Evolutionary conservation across 805 yeast genomes (phyloP).

Genomic region (Yarrowia hollandica): DNA sequence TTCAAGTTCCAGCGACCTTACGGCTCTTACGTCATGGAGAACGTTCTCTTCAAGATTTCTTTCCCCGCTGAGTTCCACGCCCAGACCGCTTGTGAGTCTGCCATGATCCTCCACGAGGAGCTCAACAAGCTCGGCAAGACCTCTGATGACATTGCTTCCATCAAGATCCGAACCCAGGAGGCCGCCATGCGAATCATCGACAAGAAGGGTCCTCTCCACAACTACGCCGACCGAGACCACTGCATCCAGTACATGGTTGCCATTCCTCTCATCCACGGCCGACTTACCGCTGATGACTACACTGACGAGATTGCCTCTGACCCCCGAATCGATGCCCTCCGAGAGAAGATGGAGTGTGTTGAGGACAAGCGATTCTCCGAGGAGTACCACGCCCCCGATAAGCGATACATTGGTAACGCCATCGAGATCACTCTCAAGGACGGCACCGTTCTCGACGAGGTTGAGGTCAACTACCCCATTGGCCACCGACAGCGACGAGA

Average conservation of each 20-base stretch:
- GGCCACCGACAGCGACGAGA: slow-evolving; percentile 61
- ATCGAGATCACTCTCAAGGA: slow-evolving; percentile 52
- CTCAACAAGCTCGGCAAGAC: slow-evolving; percentile 47
- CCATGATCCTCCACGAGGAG: slow-evolving; percentile 47
- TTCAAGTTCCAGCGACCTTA: slow-evolving; percentile 56
- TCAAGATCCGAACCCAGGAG: slow-evolving; percentile 58
- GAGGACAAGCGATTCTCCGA: slow-evolving; percentile 51
- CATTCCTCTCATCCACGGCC: slow-evolving; percentile 55
- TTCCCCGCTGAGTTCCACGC: slow-evolving; percentile 69
- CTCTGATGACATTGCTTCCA: slow-evolving; percentile 50
- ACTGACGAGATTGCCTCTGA: slow-evolving; percentile 52
- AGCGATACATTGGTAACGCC: slow-evolving; percentile 60
- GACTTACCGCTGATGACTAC: slow-evolving; percentile 60
- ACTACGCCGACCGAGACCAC: slow-evolving; percentile 66
- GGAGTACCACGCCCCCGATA: slow-evolving; percentile 58
- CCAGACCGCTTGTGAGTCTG: slow-evolving; percentile 63
- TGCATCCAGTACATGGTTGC: slow-evolving; percentile 67
- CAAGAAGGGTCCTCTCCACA: slow-evolving; percentile 59
- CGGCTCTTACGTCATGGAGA: slow-evolving; percentile 64
- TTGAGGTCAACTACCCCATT: slow-evolving; percentile 56
- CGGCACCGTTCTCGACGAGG: slow-evolving; percentile 55
- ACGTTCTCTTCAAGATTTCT: slow-evolving; percentile 59
- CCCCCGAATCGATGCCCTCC: slow-evolving; percentile 53
- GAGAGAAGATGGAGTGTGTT: slow-evolving; percentile 56
- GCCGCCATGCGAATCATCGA: slow-evolving; percentile 63